These are phyloP conservation scores for Asterella californica DNA, from an alignment of 225 moss, liverwort and hornwort genomes.

Conservation along the genomic window DNA sequence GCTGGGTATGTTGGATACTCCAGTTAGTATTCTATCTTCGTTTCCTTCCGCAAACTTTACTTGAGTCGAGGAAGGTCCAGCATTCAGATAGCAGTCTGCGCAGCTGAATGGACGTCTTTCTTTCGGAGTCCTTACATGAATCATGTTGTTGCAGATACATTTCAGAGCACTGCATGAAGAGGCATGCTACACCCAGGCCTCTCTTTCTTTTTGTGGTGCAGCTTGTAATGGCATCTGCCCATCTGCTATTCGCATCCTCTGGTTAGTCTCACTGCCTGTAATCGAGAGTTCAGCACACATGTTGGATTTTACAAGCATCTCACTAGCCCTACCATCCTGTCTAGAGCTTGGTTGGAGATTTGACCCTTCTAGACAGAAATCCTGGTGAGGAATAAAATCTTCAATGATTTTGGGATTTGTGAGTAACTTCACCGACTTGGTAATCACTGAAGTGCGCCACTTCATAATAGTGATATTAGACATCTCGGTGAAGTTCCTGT, in stretches of 20 bases:
- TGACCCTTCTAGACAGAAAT: neutral
- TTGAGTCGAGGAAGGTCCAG: neutral
- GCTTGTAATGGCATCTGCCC: conserved; percentile 83
- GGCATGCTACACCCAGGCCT: conserved; percentile 83
- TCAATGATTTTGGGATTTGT: neutral
- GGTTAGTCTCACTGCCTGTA: conserved; percentile 36
- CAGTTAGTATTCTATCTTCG: neutral
- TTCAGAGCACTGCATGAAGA: conserved; percentile 90
- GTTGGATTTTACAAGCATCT: neutral
- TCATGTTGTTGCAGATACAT: conserved; percentile 55
- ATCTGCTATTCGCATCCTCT: conserved; percentile 89
- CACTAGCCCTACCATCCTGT: neutral
- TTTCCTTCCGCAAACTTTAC: neutral
- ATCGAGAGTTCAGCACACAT: neutral
- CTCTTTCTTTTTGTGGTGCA: conserved; percentile 82
- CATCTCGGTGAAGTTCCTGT: neutral
- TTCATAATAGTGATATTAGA: neutral
- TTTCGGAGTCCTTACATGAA: neutral
- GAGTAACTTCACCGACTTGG: neutral
- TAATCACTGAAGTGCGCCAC: neutral
- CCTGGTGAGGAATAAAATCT: neutral
- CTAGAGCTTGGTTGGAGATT: neutral
- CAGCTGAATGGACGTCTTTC: neutral
- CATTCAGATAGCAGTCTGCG: neutral
- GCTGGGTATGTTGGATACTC: conserved; percentile 56